Evolutionary conservation across 305 asterid genomes (phyloP).

Genomic region (Rubia balearica): DNA sequence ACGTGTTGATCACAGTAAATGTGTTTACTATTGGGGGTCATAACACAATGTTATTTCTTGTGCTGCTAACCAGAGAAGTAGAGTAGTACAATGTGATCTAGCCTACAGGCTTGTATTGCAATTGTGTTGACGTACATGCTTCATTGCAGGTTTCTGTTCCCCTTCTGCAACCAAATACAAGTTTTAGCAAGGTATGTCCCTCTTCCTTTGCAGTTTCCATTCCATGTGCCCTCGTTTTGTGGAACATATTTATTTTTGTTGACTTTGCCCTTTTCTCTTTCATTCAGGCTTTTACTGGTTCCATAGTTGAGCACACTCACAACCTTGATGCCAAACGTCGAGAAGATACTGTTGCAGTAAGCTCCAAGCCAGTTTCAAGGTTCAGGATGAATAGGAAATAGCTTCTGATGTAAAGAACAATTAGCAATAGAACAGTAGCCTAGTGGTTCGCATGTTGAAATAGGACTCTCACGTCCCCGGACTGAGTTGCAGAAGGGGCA

Average conservation of each 20-base stretch:
- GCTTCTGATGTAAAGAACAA: not conserved
- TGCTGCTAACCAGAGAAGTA: not conserved
- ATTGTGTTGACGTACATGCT: not conserved
- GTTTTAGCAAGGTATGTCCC: conserved; percentile 19
- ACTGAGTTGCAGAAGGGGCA: not conserved
- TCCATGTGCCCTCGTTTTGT: not conserved
- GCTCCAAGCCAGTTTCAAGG: conserved; percentile 67
- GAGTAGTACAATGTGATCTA: not conserved
- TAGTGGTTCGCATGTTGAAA: not conserved
- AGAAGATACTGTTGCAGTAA: conserved; percentile 28
- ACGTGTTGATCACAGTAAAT: not conserved
- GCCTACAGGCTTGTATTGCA: not conserved
- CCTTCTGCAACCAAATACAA: conserved; percentile 10
- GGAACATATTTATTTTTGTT: not conserved
- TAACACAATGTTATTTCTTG: not conserved
- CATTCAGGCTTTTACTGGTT: conserved; percentile 57
- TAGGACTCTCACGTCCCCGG: not conserved
- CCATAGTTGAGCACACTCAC: conserved; percentile 51
- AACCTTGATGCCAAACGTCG: conserved; percentile 32
- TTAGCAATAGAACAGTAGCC: not conserved
- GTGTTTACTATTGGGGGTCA: not conserved
- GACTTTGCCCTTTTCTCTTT: conserved; percentile 2
- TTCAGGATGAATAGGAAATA: conserved; percentile 62
- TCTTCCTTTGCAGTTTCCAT: not conserved
- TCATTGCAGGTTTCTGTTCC: conserved; percentile 18